phyloP scores from a whole-genome alignment of 805 yeast species.

The Tetrapisispora nanseiensis region DNA sequence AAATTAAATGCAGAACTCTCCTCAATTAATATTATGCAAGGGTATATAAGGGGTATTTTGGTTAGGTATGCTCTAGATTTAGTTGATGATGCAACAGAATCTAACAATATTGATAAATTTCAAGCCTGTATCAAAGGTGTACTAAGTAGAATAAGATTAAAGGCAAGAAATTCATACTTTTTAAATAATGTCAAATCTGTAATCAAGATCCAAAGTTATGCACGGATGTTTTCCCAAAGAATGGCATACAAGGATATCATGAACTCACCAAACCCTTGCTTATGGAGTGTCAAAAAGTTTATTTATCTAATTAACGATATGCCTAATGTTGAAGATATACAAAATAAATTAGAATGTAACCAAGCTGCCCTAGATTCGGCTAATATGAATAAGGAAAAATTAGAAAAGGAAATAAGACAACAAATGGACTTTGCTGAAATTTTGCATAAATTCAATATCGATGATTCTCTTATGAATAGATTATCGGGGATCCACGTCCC shows the following conservation, averaged over 20 bases:
- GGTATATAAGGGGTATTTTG: conserved; percentile 53
- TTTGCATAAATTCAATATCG: conserved; percentile 49
- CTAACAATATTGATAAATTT: conserved; percentile 32
- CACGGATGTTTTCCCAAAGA: conserved; percentile 59
- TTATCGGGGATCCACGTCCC: conserved; percentile 5
- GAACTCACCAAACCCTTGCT: conserved; percentile 63
- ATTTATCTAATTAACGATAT: conserved; percentile 64
- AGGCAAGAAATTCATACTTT: conserved; percentile 39
- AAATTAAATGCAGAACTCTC: neutral
- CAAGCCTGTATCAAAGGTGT: conserved; percentile 51
- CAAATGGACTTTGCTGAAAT: conserved; percentile 70
- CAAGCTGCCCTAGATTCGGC: conserved; percentile 62
- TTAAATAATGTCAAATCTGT: conserved; percentile 45
- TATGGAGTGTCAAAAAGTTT: conserved; percentile 66
- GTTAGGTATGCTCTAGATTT: conserved; percentile 48
- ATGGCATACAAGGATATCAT: conserved; percentile 66
- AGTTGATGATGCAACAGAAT: conserved; percentile 43
- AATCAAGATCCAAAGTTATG: conserved; percentile 61
- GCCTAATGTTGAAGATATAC: conserved; percentile 67
- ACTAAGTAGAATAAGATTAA: conserved; percentile 31
- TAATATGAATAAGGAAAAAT: conserved; percentile 57
- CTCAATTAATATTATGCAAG: conserved; percentile 41
- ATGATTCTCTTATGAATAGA: neutral
- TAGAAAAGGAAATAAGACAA: conserved; percentile 67
- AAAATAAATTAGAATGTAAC: conserved; percentile 52